Percentiles rank a stretch among this genome's conserved stretches.
These are phyloP conservation scores for Chrysoporthe austroafricana DNA, from an alignment of 2,329 filamentous ascomycete species.

Conservation along the genomic window DNA sequence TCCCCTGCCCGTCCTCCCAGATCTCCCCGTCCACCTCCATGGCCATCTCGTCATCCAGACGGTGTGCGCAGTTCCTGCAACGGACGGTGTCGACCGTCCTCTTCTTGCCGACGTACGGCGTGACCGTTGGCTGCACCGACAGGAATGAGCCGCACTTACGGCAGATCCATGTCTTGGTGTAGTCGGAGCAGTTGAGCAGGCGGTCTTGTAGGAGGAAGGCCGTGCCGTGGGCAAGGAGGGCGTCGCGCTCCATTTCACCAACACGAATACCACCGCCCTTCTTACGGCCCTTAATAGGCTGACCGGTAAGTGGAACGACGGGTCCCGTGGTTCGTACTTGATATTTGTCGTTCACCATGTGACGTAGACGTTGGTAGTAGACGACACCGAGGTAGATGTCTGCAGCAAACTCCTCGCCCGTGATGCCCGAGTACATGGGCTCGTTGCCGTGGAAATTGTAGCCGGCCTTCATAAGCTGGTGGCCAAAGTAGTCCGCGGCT, in stretches of 20 bases:
- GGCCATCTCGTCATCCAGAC: conserved; percentile 61
- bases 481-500: conserved; percentile 91
- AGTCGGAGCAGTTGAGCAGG: conserved; percentile 96
- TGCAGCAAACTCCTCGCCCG: conserved; percentile 87
- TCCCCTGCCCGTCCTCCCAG: conserved; percentile 91
- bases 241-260: conserved; percentile 98
- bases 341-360: conserved; percentile 99
- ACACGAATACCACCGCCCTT: conserved; percentile 98
- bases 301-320: conserved; percentile 85
- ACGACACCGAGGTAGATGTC: conserved; percentile 98
- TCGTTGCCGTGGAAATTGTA: conserved; percentile 99
- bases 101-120: conserved; percentile 65
- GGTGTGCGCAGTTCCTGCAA: conserved; percentile 76
- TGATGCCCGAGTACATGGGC: conserved; percentile 97
- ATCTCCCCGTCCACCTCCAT: conserved; percentile 69
- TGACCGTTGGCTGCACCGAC: conserved; percentile 80
- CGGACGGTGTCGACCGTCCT: conserved; percentile 71
- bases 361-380: conserved; percentile 95
- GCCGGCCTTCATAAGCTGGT: conserved; percentile 91
- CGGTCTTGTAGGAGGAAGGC: conserved; percentile 95
- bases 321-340: conserved; percentile 96
- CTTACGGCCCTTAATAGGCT: conserved; percentile 95
- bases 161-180: conserved; percentile 87
- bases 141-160: conserved; percentile 88
- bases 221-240: conserved; percentile 90